Conservation (phyloP, 164 flowering plant genomes). For the Vitis labrusca region DNA sequence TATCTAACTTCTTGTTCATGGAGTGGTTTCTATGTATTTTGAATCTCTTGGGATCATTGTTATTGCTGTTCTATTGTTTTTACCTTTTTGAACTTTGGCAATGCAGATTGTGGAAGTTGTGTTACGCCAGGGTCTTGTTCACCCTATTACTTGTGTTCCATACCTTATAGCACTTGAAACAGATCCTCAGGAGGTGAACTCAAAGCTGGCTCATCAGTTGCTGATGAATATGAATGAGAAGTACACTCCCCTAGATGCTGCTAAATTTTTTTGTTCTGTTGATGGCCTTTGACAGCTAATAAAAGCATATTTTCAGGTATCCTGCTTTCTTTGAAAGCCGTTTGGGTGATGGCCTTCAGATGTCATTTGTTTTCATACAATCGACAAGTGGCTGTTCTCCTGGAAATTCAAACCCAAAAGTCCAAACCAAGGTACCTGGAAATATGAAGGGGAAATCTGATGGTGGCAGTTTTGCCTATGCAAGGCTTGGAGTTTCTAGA, state of each 20-base stretch:
- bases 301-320: constrained; percentile 56
- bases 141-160: constrained; percentile 97
- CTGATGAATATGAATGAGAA: constrained; percentile 97
- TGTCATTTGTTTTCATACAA: constrained; percentile 82
- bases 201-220: constrained; percentile 92
- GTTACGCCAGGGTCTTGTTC: constrained; percentile 97
- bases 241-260: constrained; percentile 36
- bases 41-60: background rate
- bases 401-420: constrained; percentile 37
- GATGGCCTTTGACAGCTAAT: constrained; percentile 10
- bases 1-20: background rate
- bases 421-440: constrained; percentile 41
- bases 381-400: constrained; percentile 32
- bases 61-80: background rate
- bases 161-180: constrained; percentile 94
- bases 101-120: constrained; percentile 95
- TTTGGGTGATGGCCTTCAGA: constrained; percentile 96
- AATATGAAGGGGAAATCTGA: constrained; percentile 64
- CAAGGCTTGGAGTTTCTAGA: constrained; percentile 83
- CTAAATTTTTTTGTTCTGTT: background rate
- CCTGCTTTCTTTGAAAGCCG: constrained; percentile 96
- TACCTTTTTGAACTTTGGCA: background rate
- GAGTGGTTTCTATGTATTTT: background rate
- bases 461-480: constrained; percentile 48
- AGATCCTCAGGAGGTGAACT: constrained; percentile 79